Evolutionary conservation across 2,329 filamentous ascomycete species (phyloP), one percentile per base, ranked within the genome.

Genomic region (Colletotrichum endophyticum): DNA sequence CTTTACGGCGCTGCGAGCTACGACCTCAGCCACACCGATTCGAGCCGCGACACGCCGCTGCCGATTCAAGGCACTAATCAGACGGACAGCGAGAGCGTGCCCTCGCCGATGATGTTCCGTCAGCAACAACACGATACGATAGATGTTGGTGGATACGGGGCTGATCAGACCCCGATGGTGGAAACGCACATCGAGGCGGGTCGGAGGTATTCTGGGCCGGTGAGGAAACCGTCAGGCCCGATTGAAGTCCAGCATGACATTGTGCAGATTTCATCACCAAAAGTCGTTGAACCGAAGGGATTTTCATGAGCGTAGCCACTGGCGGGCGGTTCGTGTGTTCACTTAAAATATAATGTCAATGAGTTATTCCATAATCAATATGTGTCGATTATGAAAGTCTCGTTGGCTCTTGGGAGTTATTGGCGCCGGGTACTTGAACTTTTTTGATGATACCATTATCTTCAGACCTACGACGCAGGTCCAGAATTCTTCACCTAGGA

Each of bases 201-300:
- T n/a, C 19, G 15, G 16, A 39, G 53, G 8, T 30, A 25, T 39
- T 32, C 57, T 30, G 44, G 70, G 5, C 36, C 59, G 19, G 19
- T 12, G 15, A 53, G 15, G 32, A n/a, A 27, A 11, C 44, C 73
- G 12, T 13, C 44, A 2, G 71, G 56, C 4, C 71, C 74, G 13
- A 76, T 76, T 16, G 59, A 66, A n/a, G 32, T 76, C 57, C 64
- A 63, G 16, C 59, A 32, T 25, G 74, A 74, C 22, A 70, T 75
- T 39, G 71, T 76, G 25, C 74, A 75, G 49, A 6, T 66, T 34
- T 19, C 64, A 9, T 70, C 74, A 15, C 59, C 53, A 11, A 64
- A n/a, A 11, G 59, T 49, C 12, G 71, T 49, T 13, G 71, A 75
- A 13, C 27, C 49, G 11, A 61, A 36, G 30, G 27, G 39, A 7